phyloP scores from a whole-genome alignment of 768 basidiomycete genomes.

The Paxillus ammoniavirescens region DNA sequence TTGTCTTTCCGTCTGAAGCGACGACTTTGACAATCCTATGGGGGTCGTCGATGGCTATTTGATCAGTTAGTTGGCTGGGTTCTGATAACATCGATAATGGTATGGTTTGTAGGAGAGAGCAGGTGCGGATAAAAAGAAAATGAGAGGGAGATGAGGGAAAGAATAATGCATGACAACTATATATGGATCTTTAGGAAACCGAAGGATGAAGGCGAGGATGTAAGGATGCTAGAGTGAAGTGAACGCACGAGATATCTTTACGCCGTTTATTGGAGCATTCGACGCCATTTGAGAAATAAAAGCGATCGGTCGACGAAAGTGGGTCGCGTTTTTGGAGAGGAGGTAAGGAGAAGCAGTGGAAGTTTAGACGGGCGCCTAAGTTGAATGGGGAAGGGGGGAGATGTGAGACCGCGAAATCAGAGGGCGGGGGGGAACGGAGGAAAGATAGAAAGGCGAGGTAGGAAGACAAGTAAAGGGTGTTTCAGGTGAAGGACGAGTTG shows the following conservation, averaged over 20 bases:
- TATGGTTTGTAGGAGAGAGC: conserved; percentile 16
- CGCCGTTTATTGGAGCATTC: conserved; percentile 83
- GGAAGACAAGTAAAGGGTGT: conserved; percentile 12
- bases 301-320: neutral
- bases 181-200: conserved; percentile 25
- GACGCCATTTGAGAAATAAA: conserved; percentile 53
- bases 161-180: conserved; percentile 25
- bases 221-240: conserved; percentile 13
- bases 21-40: conserved; percentile 92
- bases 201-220: conserved; percentile 9
- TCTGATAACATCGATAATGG: conserved; percentile 26
- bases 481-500: conserved; percentile 11
- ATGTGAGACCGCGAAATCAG: neutral
- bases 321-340: conserved; percentile 4
- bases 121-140: conserved; percentile 38
- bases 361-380: conserved; percentile 15
- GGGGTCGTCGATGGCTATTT: conserved; percentile 89
- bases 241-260: conserved; percentile 80
- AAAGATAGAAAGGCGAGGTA: neutral
- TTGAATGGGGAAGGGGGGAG: conserved; percentile 1
- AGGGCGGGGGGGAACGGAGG: neutral
- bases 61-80: conserved; percentile 23
- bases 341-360: conserved; percentile 5
- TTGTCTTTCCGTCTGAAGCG: conserved; percentile 92
- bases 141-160: conserved; percentile 28